phyloP scores from a whole-genome alignment of 106 monocot species.

The Ottelia alismoides region DNA sequence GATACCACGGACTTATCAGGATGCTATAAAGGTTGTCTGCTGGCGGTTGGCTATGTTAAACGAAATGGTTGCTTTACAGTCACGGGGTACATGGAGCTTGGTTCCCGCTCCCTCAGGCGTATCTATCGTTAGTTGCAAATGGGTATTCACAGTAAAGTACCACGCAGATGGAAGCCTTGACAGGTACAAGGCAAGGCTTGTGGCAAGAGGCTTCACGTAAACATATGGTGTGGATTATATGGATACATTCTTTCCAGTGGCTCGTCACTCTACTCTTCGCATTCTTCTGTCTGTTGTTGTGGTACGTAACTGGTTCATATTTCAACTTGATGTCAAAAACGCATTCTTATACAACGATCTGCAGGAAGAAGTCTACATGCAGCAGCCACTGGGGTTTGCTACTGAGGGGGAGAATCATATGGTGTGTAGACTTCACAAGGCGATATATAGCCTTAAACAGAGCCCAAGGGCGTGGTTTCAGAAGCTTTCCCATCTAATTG shows the following conservation, averaged over 20 bases:
- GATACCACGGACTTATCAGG: too few relatives aligned
- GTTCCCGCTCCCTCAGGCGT: too few relatives aligned
- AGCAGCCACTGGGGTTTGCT: not conserved
- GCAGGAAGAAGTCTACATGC: not conserved
- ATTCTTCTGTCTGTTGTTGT: not conserved
- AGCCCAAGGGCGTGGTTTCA: too few relatives aligned
- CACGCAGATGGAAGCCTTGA: not conserved
- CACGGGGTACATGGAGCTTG: too few relatives aligned
- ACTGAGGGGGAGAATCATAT: not conserved
- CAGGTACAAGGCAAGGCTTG: not conserved
- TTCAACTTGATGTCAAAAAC: not conserved
- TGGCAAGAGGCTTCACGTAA: not conserved
- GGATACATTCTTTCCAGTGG: not conserved
- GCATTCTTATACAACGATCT: too few relatives aligned
- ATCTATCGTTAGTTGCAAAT: not conserved
- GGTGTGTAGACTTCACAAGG: too few relatives aligned
- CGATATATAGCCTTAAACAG: too few relatives aligned
- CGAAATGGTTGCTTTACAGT: too few relatives aligned
- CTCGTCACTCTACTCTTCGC: not conserved
- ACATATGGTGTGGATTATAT: not conserved
- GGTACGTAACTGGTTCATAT: not conserved
- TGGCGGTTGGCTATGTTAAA: too few relatives aligned
- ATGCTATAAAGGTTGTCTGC: too few relatives aligned
- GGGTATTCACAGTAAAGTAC: not conserved
- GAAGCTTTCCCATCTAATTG: too few relatives aligned